Evolutionary conservation across 169 alveolate genomes (phyloP).

Genomic region (Amoebophrya sp.): DNA sequence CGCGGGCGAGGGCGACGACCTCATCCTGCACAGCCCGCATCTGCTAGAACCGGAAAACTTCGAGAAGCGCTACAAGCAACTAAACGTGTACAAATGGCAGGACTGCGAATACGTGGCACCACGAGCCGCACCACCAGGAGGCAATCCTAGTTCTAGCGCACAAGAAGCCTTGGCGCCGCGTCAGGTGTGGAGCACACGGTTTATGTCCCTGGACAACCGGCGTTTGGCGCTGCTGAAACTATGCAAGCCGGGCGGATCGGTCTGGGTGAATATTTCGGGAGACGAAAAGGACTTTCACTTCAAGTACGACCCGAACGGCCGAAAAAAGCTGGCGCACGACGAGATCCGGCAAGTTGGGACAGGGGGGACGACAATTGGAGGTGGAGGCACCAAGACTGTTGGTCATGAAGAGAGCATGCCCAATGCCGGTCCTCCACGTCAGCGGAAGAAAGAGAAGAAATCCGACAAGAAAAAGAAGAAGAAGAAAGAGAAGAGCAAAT

Average conservation of each 20-base stretch:
- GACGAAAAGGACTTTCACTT: background rate
- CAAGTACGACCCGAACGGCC: background rate
- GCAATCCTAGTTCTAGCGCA: too few species aligned
- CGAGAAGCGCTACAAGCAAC: background rate
- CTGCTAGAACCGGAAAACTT: background rate
- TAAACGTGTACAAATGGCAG: background rate
- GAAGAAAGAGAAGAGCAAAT: background rate
- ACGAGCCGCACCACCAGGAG: too few species aligned
- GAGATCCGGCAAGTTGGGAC: background rate
- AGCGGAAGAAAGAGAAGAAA: background rate
- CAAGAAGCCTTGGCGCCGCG: background rate
- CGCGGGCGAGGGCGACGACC: background rate
- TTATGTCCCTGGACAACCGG: background rate
- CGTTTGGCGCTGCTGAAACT: background rate
- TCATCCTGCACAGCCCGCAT: background rate
- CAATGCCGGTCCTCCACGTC: too few species aligned
- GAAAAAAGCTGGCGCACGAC: background rate
- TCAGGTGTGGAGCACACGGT: background rate
- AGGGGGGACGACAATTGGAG: background rate
- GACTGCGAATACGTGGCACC: background rate
- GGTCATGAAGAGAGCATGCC: background rate
- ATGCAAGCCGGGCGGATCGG: conserved; percentile 10
- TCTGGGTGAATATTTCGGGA: background rate
- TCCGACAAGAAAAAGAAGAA: background rate
- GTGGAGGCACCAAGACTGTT: background rate